A percentile compares a stretch with the other conserved stretches of the same genome.
Conservation (phyloP, 805 yeast species). For the baker's yeast (Saccharomyces cerevisiae) region DNA sequence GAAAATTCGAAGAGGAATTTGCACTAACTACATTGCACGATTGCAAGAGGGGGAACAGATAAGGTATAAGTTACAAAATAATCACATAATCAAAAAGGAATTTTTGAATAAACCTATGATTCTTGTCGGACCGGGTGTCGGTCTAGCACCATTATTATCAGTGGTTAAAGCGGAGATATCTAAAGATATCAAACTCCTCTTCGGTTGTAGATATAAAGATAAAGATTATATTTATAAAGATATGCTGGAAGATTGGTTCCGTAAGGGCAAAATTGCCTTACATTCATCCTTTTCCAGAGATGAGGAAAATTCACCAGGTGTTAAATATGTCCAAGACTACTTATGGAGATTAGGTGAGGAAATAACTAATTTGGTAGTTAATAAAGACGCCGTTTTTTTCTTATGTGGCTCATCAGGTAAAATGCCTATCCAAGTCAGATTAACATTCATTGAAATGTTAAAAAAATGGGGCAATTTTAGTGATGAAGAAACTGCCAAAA, state of each 20-base stretch:
- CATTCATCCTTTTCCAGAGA: conserved; percentile 46
- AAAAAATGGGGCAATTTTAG: conserved; percentile 35
- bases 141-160: conserved; percentile 86
- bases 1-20: conserved; percentile 68
- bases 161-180: conserved; percentile 39
- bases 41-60: conserved; percentile 43
- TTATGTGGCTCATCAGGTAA: conserved; percentile 90
- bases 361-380: conserved; percentile 45
- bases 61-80: conserved; percentile 42
- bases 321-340: conserved; percentile 72
- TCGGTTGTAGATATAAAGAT: conserved; percentile 60
- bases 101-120: conserved; percentile 43
- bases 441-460: conserved; percentile 64
- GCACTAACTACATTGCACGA: conserved; percentile 64
- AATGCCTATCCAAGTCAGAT: conserved; percentile 84
- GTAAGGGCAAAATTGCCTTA: conserved; percentile 32
- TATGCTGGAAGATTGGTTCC: conserved; percentile 38
- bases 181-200: conserved; percentile 43
- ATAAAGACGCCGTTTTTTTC: conserved; percentile 54
- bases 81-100: conserved; percentile 34
- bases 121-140: conserved; percentile 90
- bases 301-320: conserved; percentile 29
- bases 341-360: conserved; percentile 43
- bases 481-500: conserved; percentile 39
- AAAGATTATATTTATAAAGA: conserved; percentile 64